A percentile compares a stretch with the other conserved stretches of the same genome.
Evolutionary conservation across 192 early-diverging fungal genomes (phyloP).

Genomic region (Rhizophagus sp.): DNA sequence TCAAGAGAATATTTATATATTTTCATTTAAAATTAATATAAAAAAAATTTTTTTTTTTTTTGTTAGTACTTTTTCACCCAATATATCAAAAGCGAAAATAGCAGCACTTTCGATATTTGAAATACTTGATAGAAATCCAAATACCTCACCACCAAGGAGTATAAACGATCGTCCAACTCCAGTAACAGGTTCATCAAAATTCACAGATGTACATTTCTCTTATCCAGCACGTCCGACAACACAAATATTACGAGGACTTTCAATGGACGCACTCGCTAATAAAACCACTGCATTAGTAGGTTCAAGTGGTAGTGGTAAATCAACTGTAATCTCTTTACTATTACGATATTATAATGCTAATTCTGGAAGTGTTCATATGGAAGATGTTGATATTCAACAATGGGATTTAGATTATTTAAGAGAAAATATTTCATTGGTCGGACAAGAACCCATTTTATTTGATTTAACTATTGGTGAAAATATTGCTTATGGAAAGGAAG

Average conservation of each 20-base stretch:
- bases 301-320: constrained; percentile 84
- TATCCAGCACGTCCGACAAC: constrained; percentile 67
- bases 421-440: constrained; percentile 73
- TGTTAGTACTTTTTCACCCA: constrained; percentile 62
- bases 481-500: constrained; percentile 69
- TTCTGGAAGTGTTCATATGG: constrained; percentile 63
- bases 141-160: constrained; percentile 57
- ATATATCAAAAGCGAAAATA: constrained; percentile 71
- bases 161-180: constrained; percentile 33
- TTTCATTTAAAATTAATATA: neutral
- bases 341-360: constrained; percentile 81
- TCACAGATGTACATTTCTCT: constrained; percentile 60
- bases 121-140: constrained; percentile 66
- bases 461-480: constrained; percentile 86
- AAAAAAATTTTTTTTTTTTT: neutral
- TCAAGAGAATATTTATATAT: neutral
- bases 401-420: constrained; percentile 69
- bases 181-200: constrained; percentile 49
- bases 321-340: constrained; percentile 59
- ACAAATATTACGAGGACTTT: constrained; percentile 61
- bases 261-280: constrained; percentile 50
- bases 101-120: constrained; percentile 66
- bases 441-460: constrained; percentile 90
- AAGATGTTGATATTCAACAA: constrained; percentile 56
- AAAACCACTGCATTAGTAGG: constrained; percentile 86